Evolutionary conservation across 164 flowering plant genomes (phyloP), one percentile per base, ranked within the genome.

Genomic region (Cinnamomum micranthum): DNA sequence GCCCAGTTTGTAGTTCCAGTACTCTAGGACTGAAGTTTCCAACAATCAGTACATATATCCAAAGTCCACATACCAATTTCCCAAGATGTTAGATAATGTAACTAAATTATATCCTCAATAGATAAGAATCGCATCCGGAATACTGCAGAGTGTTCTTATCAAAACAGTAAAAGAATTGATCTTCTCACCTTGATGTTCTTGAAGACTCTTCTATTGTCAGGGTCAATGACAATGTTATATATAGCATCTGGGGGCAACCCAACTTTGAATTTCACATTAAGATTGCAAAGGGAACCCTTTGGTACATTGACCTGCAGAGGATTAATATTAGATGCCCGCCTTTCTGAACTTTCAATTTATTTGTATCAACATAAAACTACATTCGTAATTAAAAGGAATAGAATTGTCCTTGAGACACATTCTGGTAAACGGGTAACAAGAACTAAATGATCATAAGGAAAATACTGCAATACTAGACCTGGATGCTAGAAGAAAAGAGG

Each of bases 221-320:
- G 97, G 79, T 95, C 97, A 17, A 76, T 93, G 35, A 93, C 93
- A 73, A 95, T 95, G 76, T 93, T 82, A 76, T 86, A 95, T 4
- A 93, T 86, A 33, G 98, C 95, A 88, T 95, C 99, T 19, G 99
- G 99, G 33, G 99, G 99, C 84, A 95, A 85, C 20, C 99, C 98
- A 74, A 91, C 87, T 82, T 90, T 77, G 68, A 92, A 86, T 75
- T 84, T 80, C 71, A 86, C 89, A 74, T 71, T 84, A 72, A 95
- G 97, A 75, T 90, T 86, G 88, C 98, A 89, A 71, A 95, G 88
- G 78, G 98, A 90, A 77, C 97, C 99, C 83, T 92, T 88, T 23
- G 99, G 98, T 51, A 93, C 90, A 28, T 81, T 92, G 68, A 93
- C 99, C 99, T 95, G 92, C 81, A 73, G 84, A 80, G 52, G 80